A percentile compares a stretch with the other conserved stretches of the same genome.
Conservation (phyloP, 2,329 filamentous ascomycete genomes). For the Alternaria sp. region DNA sequence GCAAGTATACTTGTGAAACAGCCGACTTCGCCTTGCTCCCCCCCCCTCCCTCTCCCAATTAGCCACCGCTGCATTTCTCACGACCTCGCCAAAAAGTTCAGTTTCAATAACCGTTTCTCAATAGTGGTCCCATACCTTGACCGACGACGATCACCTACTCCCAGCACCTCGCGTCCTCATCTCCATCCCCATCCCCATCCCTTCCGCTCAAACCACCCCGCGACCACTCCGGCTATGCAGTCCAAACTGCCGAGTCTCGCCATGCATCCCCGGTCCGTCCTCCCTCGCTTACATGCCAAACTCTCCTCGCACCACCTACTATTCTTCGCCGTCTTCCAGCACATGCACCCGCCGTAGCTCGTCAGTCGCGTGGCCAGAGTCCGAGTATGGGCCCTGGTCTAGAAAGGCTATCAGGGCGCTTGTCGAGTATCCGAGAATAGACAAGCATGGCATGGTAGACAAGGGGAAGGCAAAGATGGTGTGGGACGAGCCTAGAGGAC, state of each 20-base stretch:
- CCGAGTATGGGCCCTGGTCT: neutral
- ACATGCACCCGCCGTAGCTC: neutral
- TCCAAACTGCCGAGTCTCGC: neutral
- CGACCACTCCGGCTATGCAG: neutral
- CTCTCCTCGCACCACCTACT: neutral
- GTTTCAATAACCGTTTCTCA: constrained; percentile 3
- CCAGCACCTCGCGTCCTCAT: neutral
- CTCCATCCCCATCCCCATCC: neutral
- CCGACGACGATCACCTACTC: neutral
- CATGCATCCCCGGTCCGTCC: constrained; percentile 1
- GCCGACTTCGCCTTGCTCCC: neutral
- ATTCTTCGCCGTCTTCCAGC: neutral
- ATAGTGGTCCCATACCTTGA: neutral
- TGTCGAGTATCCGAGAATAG: neutral
- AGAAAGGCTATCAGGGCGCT: neutral
- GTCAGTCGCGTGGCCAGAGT: neutral
- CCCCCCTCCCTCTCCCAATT: neutral
- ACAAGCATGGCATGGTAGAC: neutral
- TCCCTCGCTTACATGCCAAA: neutral
- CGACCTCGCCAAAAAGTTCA: neutral
- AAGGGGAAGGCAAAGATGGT: neutral
- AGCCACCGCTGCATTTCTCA: neutral
- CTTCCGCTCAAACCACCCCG: constrained; percentile 1
- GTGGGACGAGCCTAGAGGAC: neutral
- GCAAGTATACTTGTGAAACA: constrained; percentile 6